phyloP scores from a whole-genome alignment of 2,329 filamentous ascomycete genomes.

The Aspergillus luchuensis region DNA sequence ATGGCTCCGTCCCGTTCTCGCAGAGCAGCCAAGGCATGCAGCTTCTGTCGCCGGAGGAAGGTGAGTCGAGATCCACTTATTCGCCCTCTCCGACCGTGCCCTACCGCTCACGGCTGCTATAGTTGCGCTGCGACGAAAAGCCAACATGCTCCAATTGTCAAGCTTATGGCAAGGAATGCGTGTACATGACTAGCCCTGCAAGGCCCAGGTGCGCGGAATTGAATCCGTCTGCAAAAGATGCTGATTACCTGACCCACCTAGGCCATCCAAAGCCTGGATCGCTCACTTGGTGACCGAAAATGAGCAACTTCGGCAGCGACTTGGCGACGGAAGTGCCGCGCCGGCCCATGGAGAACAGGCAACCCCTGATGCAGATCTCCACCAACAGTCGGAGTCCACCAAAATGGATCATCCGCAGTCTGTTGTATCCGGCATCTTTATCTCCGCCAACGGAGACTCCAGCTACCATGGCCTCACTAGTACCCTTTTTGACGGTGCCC shows the following conservation, averaged over 20 bases:
- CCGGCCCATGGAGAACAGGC: no score
- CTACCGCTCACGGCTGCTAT: conserved; percentile 1
- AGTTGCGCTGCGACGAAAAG: conserved; percentile 14
- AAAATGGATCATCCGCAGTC: no score
- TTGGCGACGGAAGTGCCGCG: no score
- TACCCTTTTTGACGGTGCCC: neutral
- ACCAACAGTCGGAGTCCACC: no score
- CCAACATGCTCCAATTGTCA: conserved; percentile 23
- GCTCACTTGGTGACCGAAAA: conserved; percentile 2
- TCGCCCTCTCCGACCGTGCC: conserved; percentile 59
- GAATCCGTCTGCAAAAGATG: conserved; percentile 27
- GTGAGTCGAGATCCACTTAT: no score
- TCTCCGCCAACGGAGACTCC: conserved; percentile 29
- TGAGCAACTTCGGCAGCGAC: no score
- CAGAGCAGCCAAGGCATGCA: no score
- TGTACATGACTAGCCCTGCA: no score
- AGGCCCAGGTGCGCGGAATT: no score
- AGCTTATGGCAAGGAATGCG: conserved; percentile 37
- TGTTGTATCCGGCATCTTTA: conserved; percentile 18
- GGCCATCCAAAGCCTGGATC: conserved; percentile 8
- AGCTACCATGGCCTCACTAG: conserved; percentile 9
- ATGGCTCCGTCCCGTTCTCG: no score
- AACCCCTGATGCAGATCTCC: no score
- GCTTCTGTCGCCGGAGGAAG: no score
- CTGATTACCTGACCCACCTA: conserved; percentile 36